These are phyloP conservation scores for Rhynchosporium graminicola DNA, from an alignment of 2,329 filamentous ascomycete genomes.

Conservation along the genomic window DNA sequence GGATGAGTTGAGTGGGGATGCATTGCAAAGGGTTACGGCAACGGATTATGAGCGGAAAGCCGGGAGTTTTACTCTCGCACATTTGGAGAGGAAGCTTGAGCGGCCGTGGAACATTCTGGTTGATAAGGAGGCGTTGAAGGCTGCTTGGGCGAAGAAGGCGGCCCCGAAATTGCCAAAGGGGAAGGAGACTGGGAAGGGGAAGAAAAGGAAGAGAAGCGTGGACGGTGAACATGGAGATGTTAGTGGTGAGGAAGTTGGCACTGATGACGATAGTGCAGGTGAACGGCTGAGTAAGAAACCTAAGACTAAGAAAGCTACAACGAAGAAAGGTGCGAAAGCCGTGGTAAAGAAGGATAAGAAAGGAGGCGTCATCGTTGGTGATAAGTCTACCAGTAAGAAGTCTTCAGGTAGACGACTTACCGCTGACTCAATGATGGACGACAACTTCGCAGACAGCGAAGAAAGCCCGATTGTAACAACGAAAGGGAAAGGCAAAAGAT, in stretches of 20 bases:
- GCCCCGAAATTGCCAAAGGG: background rate
- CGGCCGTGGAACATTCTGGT: constrained; percentile 3
- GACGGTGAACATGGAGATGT: background rate
- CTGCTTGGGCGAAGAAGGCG: constrained; percentile 3
- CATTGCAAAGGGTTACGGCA: background rate
- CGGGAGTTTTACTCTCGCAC: constrained; percentile 33
- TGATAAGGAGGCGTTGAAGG: background rate
- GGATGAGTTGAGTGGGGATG: background rate
- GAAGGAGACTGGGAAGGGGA: background rate
- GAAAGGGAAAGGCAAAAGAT: background rate
- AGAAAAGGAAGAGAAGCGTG: background rate
- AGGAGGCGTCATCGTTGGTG: background rate
- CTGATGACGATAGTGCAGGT: background rate
- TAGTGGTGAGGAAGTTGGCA: background rate
- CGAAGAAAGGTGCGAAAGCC: constrained; percentile 80
- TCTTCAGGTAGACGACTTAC: background rate
- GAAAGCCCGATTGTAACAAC: background rate
- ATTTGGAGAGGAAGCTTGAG: background rate
- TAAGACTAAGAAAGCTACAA: constrained; percentile 90
- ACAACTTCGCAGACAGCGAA: background rate
- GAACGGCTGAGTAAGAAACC: constrained; percentile 72
- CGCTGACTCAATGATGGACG: background rate
- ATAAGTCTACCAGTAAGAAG: background rate
- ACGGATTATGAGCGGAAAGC: constrained; percentile 13
- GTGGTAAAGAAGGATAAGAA: constrained; percentile 64